Conservation (phyloP, 306 rosid species). For the Lithocarpus polystachyus region DNA sequence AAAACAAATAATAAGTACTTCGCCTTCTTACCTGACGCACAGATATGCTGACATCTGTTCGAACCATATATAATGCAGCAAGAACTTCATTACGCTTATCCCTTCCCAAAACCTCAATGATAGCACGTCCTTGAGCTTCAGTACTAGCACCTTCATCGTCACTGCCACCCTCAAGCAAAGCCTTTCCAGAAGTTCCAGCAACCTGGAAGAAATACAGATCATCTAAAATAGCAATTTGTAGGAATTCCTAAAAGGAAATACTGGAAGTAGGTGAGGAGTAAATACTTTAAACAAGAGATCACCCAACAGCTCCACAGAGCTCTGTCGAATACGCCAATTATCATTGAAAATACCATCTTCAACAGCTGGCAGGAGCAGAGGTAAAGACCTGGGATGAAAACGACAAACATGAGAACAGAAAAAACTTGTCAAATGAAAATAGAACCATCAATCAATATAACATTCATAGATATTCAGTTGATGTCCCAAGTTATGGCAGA, state of each 20-base stretch:
- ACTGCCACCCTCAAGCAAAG: slow-evolving; percentile 98
- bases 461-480: not conserved
- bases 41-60: slow-evolving; percentile 92
- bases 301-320: slow-evolving; percentile 95
- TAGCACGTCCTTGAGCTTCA: slow-evolving; percentile 99
- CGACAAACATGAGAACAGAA: slow-evolving; percentile 1
- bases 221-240: slow-evolving; percentile 7
- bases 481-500: not conserved
- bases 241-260: slow-evolving; percentile 5
- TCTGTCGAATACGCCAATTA: slow-evolving; percentile 95
- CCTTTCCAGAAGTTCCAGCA: slow-evolving; percentile 99
- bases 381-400: slow-evolving; percentile 62
- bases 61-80: slow-evolving; percentile 95
- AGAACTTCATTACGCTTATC: slow-evolving; percentile 92
- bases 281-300: slow-evolving; percentile 91
- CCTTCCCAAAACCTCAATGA: slow-evolving; percentile 86
- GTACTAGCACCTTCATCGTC: slow-evolving; percentile 99
- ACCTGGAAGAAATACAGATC: slow-evolving; percentile 50
- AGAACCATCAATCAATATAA: not conserved
- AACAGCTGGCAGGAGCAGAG: slow-evolving; percentile 92
- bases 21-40: slow-evolving; percentile 81
- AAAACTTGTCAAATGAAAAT: not conserved
- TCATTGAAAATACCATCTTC: slow-evolving; percentile 98
- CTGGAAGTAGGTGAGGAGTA: slow-evolving; percentile 7
- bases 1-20: not conserved